Percentiles rank a stretch among this genome's conserved stretches.
phyloP scores from a whole-genome alignment of 129 eudicot genomes.

The Kitagawia praeruptora region DNA sequence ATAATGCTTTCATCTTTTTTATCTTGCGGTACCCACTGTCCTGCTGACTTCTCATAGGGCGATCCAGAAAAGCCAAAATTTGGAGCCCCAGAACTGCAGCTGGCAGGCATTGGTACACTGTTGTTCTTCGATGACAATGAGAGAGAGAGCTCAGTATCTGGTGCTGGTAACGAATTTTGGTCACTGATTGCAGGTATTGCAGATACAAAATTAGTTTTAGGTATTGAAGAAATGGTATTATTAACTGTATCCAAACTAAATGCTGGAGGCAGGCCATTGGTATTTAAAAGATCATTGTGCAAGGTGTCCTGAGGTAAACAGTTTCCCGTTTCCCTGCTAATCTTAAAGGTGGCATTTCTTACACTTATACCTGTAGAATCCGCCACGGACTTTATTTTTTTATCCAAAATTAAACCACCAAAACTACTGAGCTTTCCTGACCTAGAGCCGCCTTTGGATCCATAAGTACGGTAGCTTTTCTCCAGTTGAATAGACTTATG shows the following conservation, averaged over 20 bases:
- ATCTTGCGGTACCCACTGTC: constrained; percentile 46
- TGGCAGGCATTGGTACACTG: constrained; percentile 20
- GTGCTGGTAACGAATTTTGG: constrained; percentile 31
- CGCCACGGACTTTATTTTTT: constrained; percentile 54
- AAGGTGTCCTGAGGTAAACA: constrained; percentile 38
- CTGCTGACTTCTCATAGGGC: constrained; percentile 36
- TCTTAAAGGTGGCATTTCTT: constrained; percentile 48
- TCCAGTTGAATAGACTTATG: constrained; percentile 85
- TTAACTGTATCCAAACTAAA: constrained; percentile 23
- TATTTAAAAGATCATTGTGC: constrained; percentile 24
- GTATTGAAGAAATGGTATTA: constrained; percentile 18
- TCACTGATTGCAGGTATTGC: constrained; percentile 20
- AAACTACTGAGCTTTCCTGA: constrained; percentile 57
- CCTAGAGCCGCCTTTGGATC: constrained; percentile 64
- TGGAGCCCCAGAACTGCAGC: constrained; percentile 26
- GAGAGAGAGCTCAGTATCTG: constrained; percentile 90
- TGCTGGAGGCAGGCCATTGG: constrained; percentile 19
- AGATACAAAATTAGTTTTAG: constrained; percentile 33
- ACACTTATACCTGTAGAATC: constrained; percentile 54
- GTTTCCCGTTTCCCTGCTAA: constrained; percentile 38
- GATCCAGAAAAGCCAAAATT: constrained; percentile 34
- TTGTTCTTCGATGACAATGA: constrained; percentile 46
- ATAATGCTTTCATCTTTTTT: constrained; percentile 69
- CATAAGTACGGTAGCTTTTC: constrained; percentile 55
- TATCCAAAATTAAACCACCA: constrained; percentile 67